A percentile compares a stretch with the other conserved stretches of the same genome.
phyloP scores from a whole-genome alignment of 2,329 filamentous ascomycete species.

The Fusarium pilosicola region DNA sequence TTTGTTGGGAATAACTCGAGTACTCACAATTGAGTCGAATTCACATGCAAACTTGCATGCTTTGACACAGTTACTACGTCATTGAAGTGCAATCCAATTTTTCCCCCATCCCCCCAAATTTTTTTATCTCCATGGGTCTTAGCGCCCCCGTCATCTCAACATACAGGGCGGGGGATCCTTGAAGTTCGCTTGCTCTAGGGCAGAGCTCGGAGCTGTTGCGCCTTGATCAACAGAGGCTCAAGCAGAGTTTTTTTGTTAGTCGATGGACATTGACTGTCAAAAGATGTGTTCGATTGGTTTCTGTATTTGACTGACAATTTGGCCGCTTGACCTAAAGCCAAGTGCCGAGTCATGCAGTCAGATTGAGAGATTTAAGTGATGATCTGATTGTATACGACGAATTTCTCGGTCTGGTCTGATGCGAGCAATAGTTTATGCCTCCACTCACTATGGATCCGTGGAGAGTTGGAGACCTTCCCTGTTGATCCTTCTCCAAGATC shows the following conservation, averaged over 20 bases:
- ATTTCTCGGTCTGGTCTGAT: not conserved
- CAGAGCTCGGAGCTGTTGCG: slow-evolving; percentile 23
- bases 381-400: slow-evolving; percentile 5
- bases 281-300: not conserved
- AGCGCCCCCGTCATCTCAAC: slow-evolving; percentile 16
- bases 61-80: slow-evolving; percentile 22
- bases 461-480: slow-evolving; percentile 18
- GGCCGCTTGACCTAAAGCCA: not conserved
- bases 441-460: slow-evolving; percentile 15
- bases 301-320: not conserved
- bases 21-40: not conserved
- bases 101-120: slow-evolving; percentile 21
- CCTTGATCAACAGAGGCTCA: slow-evolving; percentile 8
- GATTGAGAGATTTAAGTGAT: not conserved
- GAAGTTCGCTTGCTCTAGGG: slow-evolving; percentile 2
- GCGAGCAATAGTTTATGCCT: slow-evolving; percentile 12
- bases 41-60: slow-evolving; percentile 8
- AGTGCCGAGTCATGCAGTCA: slow-evolving; percentile 11
- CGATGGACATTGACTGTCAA: not conserved
- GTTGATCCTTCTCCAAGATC: slow-evolving; percentile 14
- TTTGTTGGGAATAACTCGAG: not conserved
- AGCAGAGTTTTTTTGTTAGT: slow-evolving; percentile 2
- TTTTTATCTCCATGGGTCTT: slow-evolving; percentile 13
- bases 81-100: slow-evolving; percentile 28
- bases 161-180: slow-evolving; percentile 14